Conservation (phyloP, 768 basidiomycete species). For the Lactifluus volemus region DNA sequence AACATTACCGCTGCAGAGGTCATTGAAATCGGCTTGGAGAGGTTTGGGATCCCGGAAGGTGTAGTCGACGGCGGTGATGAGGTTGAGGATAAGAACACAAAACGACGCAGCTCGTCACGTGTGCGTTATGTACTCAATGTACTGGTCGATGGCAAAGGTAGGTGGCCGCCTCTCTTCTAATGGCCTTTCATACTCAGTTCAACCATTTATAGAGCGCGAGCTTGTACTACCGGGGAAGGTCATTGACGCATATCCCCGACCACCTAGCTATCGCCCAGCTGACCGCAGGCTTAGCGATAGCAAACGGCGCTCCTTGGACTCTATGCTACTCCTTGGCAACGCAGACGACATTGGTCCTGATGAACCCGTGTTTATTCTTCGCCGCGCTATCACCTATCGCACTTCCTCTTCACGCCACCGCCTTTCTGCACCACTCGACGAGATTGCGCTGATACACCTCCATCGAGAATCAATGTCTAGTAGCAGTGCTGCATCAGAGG, state of each 20-base stretch:
- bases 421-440: conserved; percentile 71
- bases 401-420: conserved; percentile 61
- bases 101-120: conserved; percentile 66
- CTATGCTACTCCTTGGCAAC: conserved; percentile 58
- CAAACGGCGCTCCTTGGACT: conserved; percentile 85
- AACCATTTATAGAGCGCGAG: conserved; percentile 51
- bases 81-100: conserved; percentile 84
- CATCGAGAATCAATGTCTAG: conserved; percentile 55
- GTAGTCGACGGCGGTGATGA: conserved; percentile 99
- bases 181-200: neutral
- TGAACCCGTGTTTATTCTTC: conserved; percentile 87
- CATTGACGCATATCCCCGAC: conserved; percentile 71
- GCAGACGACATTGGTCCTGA: conserved; percentile 67
- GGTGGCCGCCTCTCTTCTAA: conserved; percentile 20
- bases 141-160: conserved; percentile 55
- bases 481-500: conserved; percentile 51
- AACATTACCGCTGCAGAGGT: conserved; percentile 96
- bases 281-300: conserved; percentile 51
- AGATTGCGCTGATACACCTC: conserved; percentile 66
- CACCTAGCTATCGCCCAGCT: conserved; percentile 59
- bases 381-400: conserved; percentile 71
- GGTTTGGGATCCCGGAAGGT: conserved; percentile 94
- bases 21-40: conserved; percentile 83
- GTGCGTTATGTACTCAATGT: conserved; percentile 79
- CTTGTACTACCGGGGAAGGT: conserved; percentile 74